Percentiles rank a stretch among this genome's conserved stretches.
Conservation (phyloP, 1,284 basidiomycete species). For the Ustilago shanxiensis region DNA sequence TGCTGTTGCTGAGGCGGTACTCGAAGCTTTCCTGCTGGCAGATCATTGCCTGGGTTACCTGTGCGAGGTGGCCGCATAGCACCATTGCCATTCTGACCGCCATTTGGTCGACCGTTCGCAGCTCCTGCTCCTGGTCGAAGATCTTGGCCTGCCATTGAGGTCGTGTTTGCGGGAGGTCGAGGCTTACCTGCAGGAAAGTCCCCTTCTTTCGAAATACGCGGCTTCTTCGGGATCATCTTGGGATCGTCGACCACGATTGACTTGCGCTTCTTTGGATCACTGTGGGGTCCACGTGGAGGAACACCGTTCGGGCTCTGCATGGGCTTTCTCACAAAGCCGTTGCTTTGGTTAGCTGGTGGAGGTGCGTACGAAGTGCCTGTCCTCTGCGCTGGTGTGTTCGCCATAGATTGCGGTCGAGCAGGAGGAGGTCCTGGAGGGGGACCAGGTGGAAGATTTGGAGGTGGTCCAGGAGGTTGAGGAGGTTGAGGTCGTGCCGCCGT, state of each 20-base stretch:
- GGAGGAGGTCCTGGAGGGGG: not conserved
- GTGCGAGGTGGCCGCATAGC: slow-evolving; percentile 21
- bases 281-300: not conserved
- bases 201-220: slow-evolving; percentile 25
- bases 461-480: not conserved
- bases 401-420: slow-evolving; percentile 10
- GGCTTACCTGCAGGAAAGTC: slow-evolving; percentile 11
- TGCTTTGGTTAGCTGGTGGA: slow-evolving; percentile 9
- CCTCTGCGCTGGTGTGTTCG: not conserved
- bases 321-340: not conserved
- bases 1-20: not conserved
- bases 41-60: slow-evolving; percentile 12
- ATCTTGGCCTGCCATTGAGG: not conserved
- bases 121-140: not conserved
- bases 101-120: slow-evolving; percentile 9
- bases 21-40: slow-evolving; percentile 31
- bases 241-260: slow-evolving; percentile 38
- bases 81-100: slow-evolving; percentile 10
- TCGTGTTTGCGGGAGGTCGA: not conserved
- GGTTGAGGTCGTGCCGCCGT: slow-evolving; percentile 3
- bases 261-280: slow-evolving; percentile 45
- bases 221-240: slow-evolving; percentile 32
- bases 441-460: slow-evolving; percentile 10
- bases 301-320: slow-evolving; percentile 16
- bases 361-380: slow-evolving; percentile 22